phyloP scores from a whole-genome alignment of 208 protist genomes.

The Leishmania gerbilli region DNA sequence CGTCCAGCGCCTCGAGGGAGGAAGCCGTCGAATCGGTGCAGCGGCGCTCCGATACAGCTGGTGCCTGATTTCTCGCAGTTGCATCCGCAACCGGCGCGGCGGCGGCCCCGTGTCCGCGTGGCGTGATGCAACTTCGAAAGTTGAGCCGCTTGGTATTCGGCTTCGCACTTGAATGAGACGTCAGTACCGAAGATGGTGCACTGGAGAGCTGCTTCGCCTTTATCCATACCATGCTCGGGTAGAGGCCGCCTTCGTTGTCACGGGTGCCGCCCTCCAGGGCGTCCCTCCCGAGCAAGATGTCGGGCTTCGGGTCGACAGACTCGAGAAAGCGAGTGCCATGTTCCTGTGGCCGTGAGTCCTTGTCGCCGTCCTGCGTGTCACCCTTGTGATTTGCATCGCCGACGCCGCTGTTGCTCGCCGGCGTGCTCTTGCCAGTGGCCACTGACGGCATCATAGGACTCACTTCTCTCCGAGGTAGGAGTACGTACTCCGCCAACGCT shows the following conservation, averaged over 20 bases:
- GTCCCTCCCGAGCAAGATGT: neutral
- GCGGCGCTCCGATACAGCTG: neutral
- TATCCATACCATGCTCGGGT: neutral
- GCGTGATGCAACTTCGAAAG: conserved; percentile 19
- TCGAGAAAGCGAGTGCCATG: conserved; percentile 13
- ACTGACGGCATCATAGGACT: neutral
- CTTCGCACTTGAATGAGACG: neutral
- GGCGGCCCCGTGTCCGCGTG: neutral
- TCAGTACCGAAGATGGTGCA: neutral
- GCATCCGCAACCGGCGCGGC: conserved; percentile 1
- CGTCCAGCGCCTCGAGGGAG: neutral
- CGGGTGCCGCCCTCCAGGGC: neutral
- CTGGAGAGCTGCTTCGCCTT: neutral
- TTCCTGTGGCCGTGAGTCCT: conserved; percentile 16
- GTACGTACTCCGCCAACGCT: neutral
- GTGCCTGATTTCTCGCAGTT: neutral
- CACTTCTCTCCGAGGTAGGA: neutral
- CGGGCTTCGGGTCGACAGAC: neutral
- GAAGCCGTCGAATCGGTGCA: neutral
- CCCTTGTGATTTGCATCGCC: neutral
- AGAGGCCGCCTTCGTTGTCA: neutral
- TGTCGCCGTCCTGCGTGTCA: conserved; percentile 7
- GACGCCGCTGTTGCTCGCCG: conserved; percentile 1
- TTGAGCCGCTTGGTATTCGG: conserved; percentile 5
- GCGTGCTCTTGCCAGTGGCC: neutral